Percentiles rank a stretch among this genome's conserved stretches.
phyloP scores from a whole-genome alignment of 768 basidiomycete genomes.

The Naganishia kalamii region DNA sequence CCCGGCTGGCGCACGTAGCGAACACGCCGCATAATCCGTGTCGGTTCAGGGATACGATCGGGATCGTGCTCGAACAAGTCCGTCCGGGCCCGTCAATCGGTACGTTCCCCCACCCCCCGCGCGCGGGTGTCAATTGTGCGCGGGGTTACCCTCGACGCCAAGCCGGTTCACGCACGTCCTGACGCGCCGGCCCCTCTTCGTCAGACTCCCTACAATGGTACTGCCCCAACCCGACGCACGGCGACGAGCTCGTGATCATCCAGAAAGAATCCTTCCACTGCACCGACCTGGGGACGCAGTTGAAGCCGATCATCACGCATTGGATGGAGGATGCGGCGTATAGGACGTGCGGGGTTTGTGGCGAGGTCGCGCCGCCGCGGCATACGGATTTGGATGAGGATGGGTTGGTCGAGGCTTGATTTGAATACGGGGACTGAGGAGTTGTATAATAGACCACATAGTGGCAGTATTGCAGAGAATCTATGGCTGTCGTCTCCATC shows the following conservation, averaged over 20 bases:
- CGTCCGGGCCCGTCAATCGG: slow-evolving; percentile 70
- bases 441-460: background rate
- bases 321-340: slow-evolving; percentile 67
- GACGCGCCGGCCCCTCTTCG: background rate
- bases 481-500: background rate
- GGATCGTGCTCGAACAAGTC: slow-evolving; percentile 81
- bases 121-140: no score
- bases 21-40: slow-evolving; percentile 97
- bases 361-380: slow-evolving; percentile 58
- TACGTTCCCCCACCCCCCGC: slow-evolving; percentile 43
- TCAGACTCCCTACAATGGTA: slow-evolving; percentile 90
- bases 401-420: background rate
- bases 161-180: no score
- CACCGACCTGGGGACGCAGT: slow-evolving; percentile 82
- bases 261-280: slow-evolving; percentile 80
- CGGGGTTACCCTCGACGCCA: no score
- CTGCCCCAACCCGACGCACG: slow-evolving; percentile 60
- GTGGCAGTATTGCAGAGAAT: background rate
- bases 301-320: slow-evolving; percentile 80
- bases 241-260: slow-evolving; percentile 65
- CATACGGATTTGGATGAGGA: slow-evolving; percentile 33
- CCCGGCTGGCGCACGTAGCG: slow-evolving; percentile 49
- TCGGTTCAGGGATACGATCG: slow-evolving; percentile 80
- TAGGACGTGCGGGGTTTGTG: slow-evolving; percentile 68
- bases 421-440: background rate